phyloP scores from a whole-genome alignment of 139 green algal species.

The Asterochloris sp. region DNA sequence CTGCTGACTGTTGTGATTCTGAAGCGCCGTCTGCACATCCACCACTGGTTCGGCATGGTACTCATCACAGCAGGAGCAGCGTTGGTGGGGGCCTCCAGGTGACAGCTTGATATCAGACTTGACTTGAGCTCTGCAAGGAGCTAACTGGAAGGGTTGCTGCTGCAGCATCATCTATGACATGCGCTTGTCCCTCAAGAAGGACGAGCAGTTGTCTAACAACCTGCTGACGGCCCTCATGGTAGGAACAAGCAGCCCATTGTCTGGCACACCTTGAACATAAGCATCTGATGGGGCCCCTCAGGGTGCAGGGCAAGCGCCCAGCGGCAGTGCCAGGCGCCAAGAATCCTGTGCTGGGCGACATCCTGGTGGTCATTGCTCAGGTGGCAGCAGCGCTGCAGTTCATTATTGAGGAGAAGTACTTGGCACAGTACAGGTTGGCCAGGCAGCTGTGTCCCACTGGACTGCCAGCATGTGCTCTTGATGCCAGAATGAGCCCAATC shows the following conservation, averaged over 20 bases:
- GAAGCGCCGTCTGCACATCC: constrained; percentile 58
- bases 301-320: too few relatives aligned
- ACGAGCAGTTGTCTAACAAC: not conserved
- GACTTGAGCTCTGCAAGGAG: not conserved
- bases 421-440: constrained; percentile 35
- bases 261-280: too few relatives aligned
- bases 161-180: constrained; percentile 30
- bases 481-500: not conserved
- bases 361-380: constrained; percentile 72
- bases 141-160: not conserved
- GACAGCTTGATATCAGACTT: not conserved
- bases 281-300: too few relatives aligned
- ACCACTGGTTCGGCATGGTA: constrained; percentile 81
- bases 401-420: constrained; percentile 87
- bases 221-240: too few relatives aligned
- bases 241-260: too few relatives aligned
- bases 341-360: constrained; percentile 68
- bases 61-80: constrained; percentile 77
- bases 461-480: not conserved
- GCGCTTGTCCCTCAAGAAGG: not conserved
- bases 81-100: constrained; percentile 67
- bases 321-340: not conserved
- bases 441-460: not conserved
- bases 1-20: constrained; percentile 77
- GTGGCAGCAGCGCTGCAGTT: constrained; percentile 63